phyloP scores from a whole-genome alignment of 768 basidiomycete species.

The Steccherinum ochraceum region DNA sequence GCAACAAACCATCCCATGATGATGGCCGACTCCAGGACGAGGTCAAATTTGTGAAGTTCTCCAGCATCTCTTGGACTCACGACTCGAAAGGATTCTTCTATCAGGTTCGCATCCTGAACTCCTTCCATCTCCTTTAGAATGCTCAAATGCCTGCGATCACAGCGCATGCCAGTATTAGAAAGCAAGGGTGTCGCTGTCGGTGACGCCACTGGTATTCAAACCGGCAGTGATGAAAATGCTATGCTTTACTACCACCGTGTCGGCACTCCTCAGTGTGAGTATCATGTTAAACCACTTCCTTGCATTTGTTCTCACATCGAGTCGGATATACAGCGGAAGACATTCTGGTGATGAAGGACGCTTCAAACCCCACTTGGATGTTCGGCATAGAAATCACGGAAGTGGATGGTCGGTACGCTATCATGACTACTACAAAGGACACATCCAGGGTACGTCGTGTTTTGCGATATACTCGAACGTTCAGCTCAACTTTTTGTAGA shows the following conservation, averaged over 20 bases:
- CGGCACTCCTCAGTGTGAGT: constrained; percentile 62
- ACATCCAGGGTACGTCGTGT: constrained; percentile 48
- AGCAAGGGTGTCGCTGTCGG: constrained; percentile 40
- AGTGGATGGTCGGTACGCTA: constrained; percentile 57
- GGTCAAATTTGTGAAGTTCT: constrained; percentile 74
- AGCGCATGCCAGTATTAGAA: constrained; percentile 53
- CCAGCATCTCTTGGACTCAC: constrained; percentile 63
- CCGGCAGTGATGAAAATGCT: constrained; percentile 56
- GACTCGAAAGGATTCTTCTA: constrained; percentile 85
- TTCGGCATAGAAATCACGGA: constrained; percentile 52
- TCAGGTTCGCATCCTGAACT: constrained; percentile 35
- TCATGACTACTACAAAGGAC: constrained; percentile 50
- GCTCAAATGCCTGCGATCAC: neutral
- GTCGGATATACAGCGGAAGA: constrained; percentile 47
- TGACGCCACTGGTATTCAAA: constrained; percentile 52
- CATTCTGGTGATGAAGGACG: constrained; percentile 58
- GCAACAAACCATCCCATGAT: constrained; percentile 33
- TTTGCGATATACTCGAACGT: neutral
- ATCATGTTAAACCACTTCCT: constrained; percentile 3
- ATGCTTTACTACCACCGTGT: constrained; percentile 74
- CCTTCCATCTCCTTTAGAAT: neutral
- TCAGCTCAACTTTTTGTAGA: constrained; percentile 37
- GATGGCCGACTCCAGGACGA: constrained; percentile 55
- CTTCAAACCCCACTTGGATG: constrained; percentile 59
- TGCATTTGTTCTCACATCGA: neutral